Percentiles rank a stretch among this genome's conserved stretches.
These are phyloP conservation scores for Malassezia arunalokei DNA, from an alignment of 1,284 basidiomycete species.

Conservation along the genomic window DNA sequence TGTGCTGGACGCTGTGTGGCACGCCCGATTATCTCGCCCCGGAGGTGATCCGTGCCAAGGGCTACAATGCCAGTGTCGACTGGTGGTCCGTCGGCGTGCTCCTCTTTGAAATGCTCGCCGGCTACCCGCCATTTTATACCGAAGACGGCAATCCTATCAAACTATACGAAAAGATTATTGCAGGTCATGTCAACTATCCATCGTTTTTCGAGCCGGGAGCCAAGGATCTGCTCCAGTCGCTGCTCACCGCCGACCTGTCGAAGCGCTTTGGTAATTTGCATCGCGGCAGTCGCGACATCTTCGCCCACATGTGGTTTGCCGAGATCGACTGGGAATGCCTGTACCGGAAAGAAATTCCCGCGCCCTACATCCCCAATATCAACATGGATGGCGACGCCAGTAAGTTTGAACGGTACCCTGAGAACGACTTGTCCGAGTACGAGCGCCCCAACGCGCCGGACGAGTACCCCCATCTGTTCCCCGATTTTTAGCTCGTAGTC, in stretches of 20 bases:
- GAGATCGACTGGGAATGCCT: conserved; percentile 91
- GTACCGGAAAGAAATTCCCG: conserved; percentile 72
- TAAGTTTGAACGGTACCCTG: conserved; percentile 36
- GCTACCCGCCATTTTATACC: conserved; percentile 45
- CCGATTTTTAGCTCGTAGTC: conserved; percentile 35
- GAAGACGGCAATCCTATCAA: conserved; percentile 57
- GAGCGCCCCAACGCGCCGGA: conserved; percentile 29
- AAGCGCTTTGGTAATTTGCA: conserved; percentile 85
- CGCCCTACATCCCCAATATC: conserved; percentile 72
- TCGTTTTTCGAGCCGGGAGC: conserved; percentile 68
- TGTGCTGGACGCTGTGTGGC: conserved; percentile 90
- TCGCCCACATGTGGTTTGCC: conserved; percentile 87
- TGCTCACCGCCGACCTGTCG: conserved; percentile 79
- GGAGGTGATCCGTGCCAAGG: conserved; percentile 61
- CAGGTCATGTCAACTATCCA: conserved; percentile 80
- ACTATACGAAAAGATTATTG: conserved; percentile 87
- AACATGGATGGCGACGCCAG: conserved; percentile 47
- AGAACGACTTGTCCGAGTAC: conserved; percentile 40
- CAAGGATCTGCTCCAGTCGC: conserved; percentile 71
- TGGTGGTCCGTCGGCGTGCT: conserved; percentile 97
- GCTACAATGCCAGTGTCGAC: conserved; percentile 95
- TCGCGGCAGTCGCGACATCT: conserved; percentile 86
- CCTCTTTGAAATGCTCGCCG: conserved; percentile 54
- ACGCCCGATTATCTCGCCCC: conserved; percentile 65
- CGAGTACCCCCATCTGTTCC: conserved; percentile 33